Evolutionary conservation across 306 rosid species (phyloP).

Genomic region (Citrullus mucosospermus): DNA sequence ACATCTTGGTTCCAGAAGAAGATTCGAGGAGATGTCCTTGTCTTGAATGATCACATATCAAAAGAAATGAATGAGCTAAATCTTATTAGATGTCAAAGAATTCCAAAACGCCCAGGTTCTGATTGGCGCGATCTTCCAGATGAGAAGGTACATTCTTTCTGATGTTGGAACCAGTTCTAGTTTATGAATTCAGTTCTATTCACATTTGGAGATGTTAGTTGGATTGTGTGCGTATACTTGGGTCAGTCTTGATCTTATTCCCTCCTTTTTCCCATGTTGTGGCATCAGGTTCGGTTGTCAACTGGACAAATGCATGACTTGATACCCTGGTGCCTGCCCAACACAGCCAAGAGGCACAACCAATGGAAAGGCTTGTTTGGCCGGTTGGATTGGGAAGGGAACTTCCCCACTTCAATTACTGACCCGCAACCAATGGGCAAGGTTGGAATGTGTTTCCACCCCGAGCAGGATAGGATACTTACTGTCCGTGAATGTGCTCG

Average conservation of each 20-base stretch:
- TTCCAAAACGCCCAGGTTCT: conserved; percentile 86
- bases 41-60: conserved; percentile 73
- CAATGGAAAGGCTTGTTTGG: conserved; percentile 98
- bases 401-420: conserved; percentile 91
- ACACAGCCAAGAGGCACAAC: conserved; percentile 93
- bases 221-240: background rate
- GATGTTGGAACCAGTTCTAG: background rate
- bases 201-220: background rate
- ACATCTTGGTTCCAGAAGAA: conserved; percentile 88
- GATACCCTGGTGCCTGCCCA: conserved; percentile 98
- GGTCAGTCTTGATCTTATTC: background rate
- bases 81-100: conserved; percentile 67
- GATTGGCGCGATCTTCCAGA: conserved; percentile 96
- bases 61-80: conserved; percentile 96
- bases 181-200: background rate
- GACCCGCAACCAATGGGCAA: conserved; percentile 99
- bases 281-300: conserved; percentile 46
- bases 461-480: conserved; percentile 86
- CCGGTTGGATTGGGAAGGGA: conserved; percentile 93
- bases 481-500: conserved; percentile 95
- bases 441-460: conserved; percentile 99
- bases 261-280: background rate
- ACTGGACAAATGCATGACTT: conserved; percentile 71
- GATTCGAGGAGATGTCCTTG: conserved; percentile 58
- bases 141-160: conserved; percentile 50